phyloP scores from a whole-genome alignment of 2,329 filamentous ascomycete species.

The Aspergillus intermedius region DNA sequence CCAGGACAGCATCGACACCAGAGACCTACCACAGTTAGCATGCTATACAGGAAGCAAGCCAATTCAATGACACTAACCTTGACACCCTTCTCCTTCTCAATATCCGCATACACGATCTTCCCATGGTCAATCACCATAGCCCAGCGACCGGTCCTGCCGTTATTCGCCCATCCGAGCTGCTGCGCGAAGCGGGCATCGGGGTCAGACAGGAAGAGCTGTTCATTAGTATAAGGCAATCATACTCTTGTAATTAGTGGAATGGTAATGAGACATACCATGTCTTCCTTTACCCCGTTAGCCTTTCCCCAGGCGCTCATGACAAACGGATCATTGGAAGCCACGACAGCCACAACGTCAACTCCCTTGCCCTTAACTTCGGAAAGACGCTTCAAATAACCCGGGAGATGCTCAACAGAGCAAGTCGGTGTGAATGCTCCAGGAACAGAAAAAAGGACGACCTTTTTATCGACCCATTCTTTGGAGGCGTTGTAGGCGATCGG shows the following conservation, averaged over 20 bases:
- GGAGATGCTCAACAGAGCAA: constrained; percentile 72
- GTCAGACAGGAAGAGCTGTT: constrained; percentile 69
- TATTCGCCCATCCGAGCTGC: constrained; percentile 64
- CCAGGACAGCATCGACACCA: constrained; percentile 27
- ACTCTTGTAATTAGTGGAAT: neutral
- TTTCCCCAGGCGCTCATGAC: constrained; percentile 88
- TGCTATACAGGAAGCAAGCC: neutral
- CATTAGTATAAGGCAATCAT: neutral
- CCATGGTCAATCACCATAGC: constrained; percentile 75
- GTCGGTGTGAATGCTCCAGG: constrained; percentile 78
- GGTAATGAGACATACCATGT: constrained; percentile 44
- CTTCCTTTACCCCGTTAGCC: constrained; percentile 69
- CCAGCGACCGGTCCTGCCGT: constrained; percentile 66
- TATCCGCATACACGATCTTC: constrained; percentile 71
- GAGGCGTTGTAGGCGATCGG: constrained; percentile 73
- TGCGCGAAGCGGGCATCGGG: constrained; percentile 64
- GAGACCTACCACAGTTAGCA: constrained; percentile 18
- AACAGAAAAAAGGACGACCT: constrained; percentile 65
- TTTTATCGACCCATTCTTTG: constrained; percentile 67
- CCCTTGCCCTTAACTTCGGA: constrained; percentile 67
- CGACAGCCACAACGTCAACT: constrained; percentile 70
- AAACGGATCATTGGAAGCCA: constrained; percentile 74
- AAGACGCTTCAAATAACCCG: constrained; percentile 67
- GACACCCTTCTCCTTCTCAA: constrained; percentile 49
- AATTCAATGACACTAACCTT: constrained; percentile 21